phyloP scores from a whole-genome alignment of 164 flowering plant species.

The Echeveria elegans region DNA sequence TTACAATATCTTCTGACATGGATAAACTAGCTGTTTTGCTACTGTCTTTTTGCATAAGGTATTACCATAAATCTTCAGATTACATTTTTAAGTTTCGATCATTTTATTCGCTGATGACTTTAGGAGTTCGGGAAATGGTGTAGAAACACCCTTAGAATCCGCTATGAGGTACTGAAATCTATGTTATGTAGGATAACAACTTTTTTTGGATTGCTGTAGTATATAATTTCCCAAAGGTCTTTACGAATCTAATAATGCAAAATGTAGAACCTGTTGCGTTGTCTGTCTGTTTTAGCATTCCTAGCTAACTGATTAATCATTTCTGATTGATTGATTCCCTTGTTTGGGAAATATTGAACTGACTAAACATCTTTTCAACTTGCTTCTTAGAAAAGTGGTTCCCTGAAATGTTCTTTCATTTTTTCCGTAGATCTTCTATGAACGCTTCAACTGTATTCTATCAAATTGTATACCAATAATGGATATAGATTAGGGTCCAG shows the following conservation, averaged over 20 bases:
- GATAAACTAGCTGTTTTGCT: background rate
- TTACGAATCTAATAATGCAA: background rate
- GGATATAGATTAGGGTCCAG: background rate
- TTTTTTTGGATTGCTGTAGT: background rate
- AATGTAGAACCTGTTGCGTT: background rate
- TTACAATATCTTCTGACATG: background rate
- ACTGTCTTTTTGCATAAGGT: background rate
- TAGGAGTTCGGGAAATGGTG: background rate
- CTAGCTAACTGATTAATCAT: background rate
- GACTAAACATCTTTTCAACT: background rate
- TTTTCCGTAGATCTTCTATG: too few relatives aligned
- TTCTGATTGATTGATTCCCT: background rate
- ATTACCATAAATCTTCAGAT: background rate
- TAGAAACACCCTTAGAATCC: background rate
- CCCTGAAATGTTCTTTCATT: background rate
- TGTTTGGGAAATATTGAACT: background rate
- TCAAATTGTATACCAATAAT: background rate
- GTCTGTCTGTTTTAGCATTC: background rate
- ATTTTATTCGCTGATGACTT: background rate
- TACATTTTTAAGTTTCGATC: background rate
- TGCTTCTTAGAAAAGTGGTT: background rate
- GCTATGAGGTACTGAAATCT: background rate
- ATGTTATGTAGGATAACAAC: background rate
- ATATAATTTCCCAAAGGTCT: background rate
- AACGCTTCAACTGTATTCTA: background rate